Evolutionary conservation across 2,329 filamentous ascomycete genomes (phyloP).

Genomic region (Colletotrichum lupini): DNA sequence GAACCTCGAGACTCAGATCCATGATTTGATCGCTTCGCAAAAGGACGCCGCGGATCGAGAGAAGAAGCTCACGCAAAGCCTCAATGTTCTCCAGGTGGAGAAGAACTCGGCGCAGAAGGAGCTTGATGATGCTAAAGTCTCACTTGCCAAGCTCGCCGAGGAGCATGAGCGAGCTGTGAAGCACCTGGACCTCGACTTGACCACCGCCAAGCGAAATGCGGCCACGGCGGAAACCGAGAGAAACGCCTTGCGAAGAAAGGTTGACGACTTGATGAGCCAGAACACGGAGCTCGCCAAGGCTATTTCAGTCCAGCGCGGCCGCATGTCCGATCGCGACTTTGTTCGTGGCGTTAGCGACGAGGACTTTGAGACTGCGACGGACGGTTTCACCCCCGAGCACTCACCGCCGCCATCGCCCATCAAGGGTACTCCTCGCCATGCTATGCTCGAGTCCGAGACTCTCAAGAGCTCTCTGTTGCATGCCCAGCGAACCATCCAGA

Average conservation of each 20-base stretch:
- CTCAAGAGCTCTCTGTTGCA: constrained; percentile 94
- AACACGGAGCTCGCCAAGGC: constrained; percentile 92
- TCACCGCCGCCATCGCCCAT: constrained; percentile 91
- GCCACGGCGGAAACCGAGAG: constrained; percentile 83
- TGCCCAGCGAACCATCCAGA: constrained; percentile 96
- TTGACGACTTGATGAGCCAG: constrained; percentile 88
- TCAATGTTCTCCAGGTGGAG: constrained; percentile 77
- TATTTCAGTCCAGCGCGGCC: constrained; percentile 78
- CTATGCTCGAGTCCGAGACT: constrained; percentile 94
- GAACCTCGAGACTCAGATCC: constrained; percentile 92
- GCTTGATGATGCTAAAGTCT: constrained; percentile 87
- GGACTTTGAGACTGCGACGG: constrained; percentile 71
- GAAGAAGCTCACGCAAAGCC: constrained; percentile 79
- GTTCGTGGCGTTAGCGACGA: constrained; percentile 70
- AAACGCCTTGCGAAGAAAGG: constrained; percentile 80
- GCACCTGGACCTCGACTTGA: constrained; percentile 89
- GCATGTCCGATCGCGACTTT: constrained; percentile 72
- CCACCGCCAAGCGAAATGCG: constrained; percentile 83
- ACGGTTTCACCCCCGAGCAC: constrained; percentile 84
- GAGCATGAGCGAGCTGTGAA: constrained; percentile 83
- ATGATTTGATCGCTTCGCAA: constrained; percentile 79
- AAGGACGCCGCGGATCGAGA: constrained; percentile 86
- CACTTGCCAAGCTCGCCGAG: constrained; percentile 81
- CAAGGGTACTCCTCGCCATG: constrained; percentile 91
- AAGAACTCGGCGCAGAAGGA: constrained; percentile 85